Percentiles rank a stretch among this genome's conserved stretches.
These are phyloP conservation scores for Cicer cuneatum DNA, from an alignment of 306 rosid species.

Conservation along the genomic window DNA sequence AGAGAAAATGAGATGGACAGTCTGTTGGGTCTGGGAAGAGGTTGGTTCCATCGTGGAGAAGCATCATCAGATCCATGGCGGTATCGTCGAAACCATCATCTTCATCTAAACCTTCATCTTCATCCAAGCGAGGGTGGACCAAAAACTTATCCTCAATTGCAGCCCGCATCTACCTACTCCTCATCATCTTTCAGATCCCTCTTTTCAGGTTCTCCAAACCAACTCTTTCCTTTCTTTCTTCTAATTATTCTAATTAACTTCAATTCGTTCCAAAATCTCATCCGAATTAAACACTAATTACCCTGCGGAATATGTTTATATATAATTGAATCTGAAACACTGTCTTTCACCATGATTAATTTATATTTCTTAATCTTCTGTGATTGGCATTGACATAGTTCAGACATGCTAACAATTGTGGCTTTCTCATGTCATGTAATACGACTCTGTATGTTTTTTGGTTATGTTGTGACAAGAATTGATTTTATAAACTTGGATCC, in stretches of 20 bases:
- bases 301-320: too few relatives aligned
- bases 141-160: conserved; percentile 60
- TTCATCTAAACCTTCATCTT: conserved; percentile 50
- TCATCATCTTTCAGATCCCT: conserved; percentile 89
- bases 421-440: too few relatives aligned
- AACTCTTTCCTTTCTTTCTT: background rate
- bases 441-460: too few relatives aligned
- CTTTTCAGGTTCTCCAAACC: conserved; percentile 73
- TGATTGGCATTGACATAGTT: background rate
- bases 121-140: conserved; percentile 49
- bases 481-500: too few relatives aligned
- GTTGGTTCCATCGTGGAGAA: conserved; percentile 24
- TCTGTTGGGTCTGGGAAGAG: conserved; percentile 4
- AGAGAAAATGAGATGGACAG: conserved; percentile 1
- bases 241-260: background rate
- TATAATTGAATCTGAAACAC: background rate
- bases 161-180: conserved; percentile 69
- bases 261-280: background rate
- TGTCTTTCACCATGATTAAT: background rate
- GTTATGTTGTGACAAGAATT: too few relatives aligned
- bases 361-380: background rate
- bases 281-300: too few relatives aligned
- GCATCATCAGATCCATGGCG: conserved; percentile 25
- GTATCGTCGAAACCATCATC: conserved; percentile 43
- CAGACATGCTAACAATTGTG: background rate